These are phyloP conservation scores for Ganoderma meredithae DNA, from an alignment of 1,284 basidiomycete genomes.

Conservation along the genomic window DNA sequence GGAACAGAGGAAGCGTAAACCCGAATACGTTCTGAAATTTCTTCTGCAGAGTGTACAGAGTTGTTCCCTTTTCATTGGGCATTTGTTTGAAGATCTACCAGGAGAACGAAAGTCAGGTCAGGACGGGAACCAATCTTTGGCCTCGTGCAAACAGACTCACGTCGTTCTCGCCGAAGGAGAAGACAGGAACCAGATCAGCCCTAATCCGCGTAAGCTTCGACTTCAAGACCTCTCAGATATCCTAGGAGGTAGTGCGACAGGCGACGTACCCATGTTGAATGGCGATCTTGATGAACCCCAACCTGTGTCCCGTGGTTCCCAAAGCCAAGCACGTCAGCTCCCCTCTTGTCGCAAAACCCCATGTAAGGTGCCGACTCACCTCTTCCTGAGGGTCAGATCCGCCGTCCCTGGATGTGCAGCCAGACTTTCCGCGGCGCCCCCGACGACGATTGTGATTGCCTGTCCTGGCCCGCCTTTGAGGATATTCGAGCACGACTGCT, in stretches of 20 bases:
- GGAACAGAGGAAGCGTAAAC: conserved; percentile 96
- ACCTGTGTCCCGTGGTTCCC: conserved; percentile 45
- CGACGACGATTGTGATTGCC: conserved; percentile 95
- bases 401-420: conserved; percentile 95
- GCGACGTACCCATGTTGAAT: conserved; percentile 85
- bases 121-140: not conserved
- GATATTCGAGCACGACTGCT: conserved; percentile 90
- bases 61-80: conserved; percentile 92
- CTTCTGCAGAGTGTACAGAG: conserved; percentile 88
- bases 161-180: conserved; percentile 98
- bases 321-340: conserved; percentile 5
- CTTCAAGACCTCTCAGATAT: not conserved
- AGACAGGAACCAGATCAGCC: conserved; percentile 93
- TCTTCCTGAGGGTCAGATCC: conserved; percentile 87
- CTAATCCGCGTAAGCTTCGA: conserved; percentile 45
- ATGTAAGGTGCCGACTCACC: conserved; percentile 50
- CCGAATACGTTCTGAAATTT: conserved; percentile 92
- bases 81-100: conserved; percentile 93
- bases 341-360: not conserved
- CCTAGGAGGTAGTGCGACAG: not conserved
- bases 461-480: conserved; percentile 75
- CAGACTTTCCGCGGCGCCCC: conserved; percentile 94
- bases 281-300: conserved; percentile 97
- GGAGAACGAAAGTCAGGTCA: conserved; percentile 8
- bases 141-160: conserved; percentile 47